A percentile compares a stretch with the other conserved stretches of the same genome.
Conservation (phyloP, 2,329 filamentous ascomycete genomes). For the Coniochaeta hoffmannii region DNA sequence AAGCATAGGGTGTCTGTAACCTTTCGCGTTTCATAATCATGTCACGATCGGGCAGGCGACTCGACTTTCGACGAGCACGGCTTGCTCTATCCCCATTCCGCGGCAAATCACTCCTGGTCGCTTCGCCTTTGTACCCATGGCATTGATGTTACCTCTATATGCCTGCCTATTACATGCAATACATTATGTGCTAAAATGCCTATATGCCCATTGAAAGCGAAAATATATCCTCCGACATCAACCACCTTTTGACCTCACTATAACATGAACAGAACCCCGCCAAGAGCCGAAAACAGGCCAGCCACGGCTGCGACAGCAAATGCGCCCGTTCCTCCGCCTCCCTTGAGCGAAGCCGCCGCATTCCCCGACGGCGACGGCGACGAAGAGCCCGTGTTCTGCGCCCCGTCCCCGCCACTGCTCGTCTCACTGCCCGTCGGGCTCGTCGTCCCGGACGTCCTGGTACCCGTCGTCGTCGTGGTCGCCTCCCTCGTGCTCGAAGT, state of each 20-base stretch:
- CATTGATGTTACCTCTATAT: too few relatives aligned
- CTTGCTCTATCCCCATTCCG: too few relatives aligned
- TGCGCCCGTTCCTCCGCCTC: slow-evolving; percentile 6
- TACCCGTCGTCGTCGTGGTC: slow-evolving; percentile 1
- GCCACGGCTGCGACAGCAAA: slow-evolving; percentile 13
- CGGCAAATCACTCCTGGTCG: too few relatives aligned
- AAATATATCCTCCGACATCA: too few relatives aligned
- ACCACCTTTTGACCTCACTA: neutral
- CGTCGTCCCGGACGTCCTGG: neutral
- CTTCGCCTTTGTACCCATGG: too few relatives aligned
- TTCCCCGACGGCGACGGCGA: neutral
- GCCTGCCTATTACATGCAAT: neutral
- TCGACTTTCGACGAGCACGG: too few relatives aligned
- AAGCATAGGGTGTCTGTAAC: too few relatives aligned
- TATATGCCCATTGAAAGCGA: too few relatives aligned
- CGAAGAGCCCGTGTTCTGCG: neutral
- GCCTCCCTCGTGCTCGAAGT: slow-evolving; percentile 5
- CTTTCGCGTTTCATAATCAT: too few relatives aligned
- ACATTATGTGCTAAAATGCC: neutral
- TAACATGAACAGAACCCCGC: neutral
- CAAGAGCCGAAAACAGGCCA: slow-evolving; percentile 15
- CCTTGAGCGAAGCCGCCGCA: slow-evolving; percentile 3
- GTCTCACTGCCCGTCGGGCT: slow-evolving; percentile 10
- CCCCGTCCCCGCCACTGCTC: slow-evolving; percentile 8
- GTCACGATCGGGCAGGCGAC: too few relatives aligned